Percentiles rank a stretch among this genome's conserved stretches.
Evolutionary conservation across 129 eudicot species (phyloP).

Genomic region (Chrysanthemum makinoi): DNA sequence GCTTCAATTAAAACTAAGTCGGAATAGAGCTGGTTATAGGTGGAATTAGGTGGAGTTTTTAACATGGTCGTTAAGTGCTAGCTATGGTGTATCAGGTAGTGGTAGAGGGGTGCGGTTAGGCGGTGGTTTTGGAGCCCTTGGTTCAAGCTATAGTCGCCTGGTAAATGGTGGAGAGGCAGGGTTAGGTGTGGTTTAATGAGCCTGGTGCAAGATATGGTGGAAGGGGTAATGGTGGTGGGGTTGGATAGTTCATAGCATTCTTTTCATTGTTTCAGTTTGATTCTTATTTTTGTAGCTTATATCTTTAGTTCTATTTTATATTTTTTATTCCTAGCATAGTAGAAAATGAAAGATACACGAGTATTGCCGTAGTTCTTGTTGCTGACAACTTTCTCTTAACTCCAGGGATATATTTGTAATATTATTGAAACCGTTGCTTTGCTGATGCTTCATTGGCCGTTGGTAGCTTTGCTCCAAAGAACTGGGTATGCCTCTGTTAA

Average conservation of each 20-base stretch:
- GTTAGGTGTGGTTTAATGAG: too few species aligned
- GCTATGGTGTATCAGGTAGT: too few species aligned
- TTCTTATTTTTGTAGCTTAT: slow-evolving; percentile 6
- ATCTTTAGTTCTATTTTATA: not conserved
- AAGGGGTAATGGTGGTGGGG: too few species aligned
- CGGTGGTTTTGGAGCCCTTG: too few species aligned
- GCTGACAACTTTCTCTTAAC: not conserved
- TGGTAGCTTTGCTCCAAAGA: slow-evolving; percentile 85
- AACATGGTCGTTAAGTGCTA: too few species aligned
- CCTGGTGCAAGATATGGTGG: too few species aligned
- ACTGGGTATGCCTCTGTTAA: slow-evolving; percentile 45
- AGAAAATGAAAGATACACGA: slow-evolving; percentile 1
- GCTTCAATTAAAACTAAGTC: too few species aligned
- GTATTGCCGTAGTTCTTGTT: not conserved
- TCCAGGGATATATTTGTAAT: slow-evolving; percentile 84
- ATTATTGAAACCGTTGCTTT: slow-evolving; percentile 80
- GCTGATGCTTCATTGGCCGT: slow-evolving; percentile 87
- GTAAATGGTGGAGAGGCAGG: too few species aligned
- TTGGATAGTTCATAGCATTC: not conserved
- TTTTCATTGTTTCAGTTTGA: slow-evolving; percentile 1
- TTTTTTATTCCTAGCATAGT: not conserved
- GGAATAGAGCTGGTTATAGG: too few species aligned
- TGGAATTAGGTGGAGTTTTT: too few species aligned
- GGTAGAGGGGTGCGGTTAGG: too few species aligned
- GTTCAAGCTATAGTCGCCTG: too few species aligned